Base-by-base conservation (phyloP, 164 flowering plant genomes). In the Macadamia integrifolia region DNA sequence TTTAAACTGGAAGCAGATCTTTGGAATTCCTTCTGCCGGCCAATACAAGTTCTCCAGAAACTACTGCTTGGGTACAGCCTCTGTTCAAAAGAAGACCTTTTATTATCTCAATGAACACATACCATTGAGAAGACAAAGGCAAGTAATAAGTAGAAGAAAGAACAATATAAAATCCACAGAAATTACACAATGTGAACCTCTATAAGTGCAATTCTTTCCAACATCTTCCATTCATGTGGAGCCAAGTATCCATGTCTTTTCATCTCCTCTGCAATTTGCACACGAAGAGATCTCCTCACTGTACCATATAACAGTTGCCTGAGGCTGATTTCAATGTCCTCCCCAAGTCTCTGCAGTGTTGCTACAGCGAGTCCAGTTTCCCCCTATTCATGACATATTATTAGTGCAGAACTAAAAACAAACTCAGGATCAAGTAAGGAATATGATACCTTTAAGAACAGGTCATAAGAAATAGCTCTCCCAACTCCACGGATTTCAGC, bases 321-420 rank as follows among this genome's bases (percentile, higher is more conserved):
- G 61, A 95, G 90, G 74, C 89, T 77, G 49, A 78, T 60, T 82
- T 92, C 96, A 65, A 89, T 72, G 71, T 95, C 97, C 78, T 95
- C 99, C 60, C 99, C 99, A 72, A 95, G 98, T 77, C 88, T 95
- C 85, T 87, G 93, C 80, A 95, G 64, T 42, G 97, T 89, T 70
- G 92, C 83, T 32, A 90, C 78, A 72, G 96, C 99, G 64, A 92
- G 82, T 69, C 75, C 85, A 73, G 83, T 82, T 76, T 95, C 99
- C 68, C 99, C 98, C 99, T 95, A 75, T 79, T 63, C 58, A 75
- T 31, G 52, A 77, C 65, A 67, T 23, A 58, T n/a, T 13, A 60
- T 83, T 64, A 79, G 71, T 64, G 58, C 31, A 66, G 18, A 71
- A 32, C 48, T 1, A 61, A 62, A 66, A 56, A 30, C 23, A 43